Evolutionary conservation across 495 filamentous ascomycete genomes (phyloP).

Genomic region (Bacidia rubella): DNA sequence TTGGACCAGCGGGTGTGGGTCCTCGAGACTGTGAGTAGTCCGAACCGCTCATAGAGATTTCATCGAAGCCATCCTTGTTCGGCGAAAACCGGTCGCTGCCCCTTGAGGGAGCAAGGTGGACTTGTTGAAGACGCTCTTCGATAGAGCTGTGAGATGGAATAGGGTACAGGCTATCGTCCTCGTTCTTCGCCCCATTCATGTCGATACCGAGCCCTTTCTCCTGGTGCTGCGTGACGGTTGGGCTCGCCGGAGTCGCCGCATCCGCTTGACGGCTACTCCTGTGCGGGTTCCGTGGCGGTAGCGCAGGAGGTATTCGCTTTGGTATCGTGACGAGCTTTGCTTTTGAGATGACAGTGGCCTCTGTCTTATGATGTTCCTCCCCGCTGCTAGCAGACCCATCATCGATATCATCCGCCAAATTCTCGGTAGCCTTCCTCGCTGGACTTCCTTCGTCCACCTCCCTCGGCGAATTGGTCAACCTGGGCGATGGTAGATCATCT

Average conservation of each 20-base stretch:
- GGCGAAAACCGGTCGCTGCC: conserved; percentile 8
- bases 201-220: conserved; percentile 15
- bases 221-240: conserved; percentile 10
- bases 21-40: conserved; percentile 12
- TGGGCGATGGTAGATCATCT: conserved; percentile 38
- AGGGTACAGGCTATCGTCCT: conserved; percentile 3
- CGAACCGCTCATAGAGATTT: conserved; percentile 17
- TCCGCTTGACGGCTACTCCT: conserved; percentile 13
- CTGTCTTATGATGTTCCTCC: conserved; percentile 28
- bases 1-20: neutral
- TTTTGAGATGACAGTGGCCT: conserved; percentile 39
- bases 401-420: conserved; percentile 25
- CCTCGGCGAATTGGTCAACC: conserved; percentile 22
- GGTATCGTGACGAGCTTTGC: conserved; percentile 60
- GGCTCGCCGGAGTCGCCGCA: conserved; percentile 12
- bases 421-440: conserved; percentile 26
- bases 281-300: conserved; percentile 49
- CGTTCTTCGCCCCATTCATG: conserved; percentile 17
- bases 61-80: conserved; percentile 14
- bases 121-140: conserved; percentile 8
- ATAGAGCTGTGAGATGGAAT: conserved; percentile 1
- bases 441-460: conserved; percentile 21
- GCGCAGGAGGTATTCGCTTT: conserved; percentile 50
- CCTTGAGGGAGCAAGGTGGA: conserved; percentile 8
- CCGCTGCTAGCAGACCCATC: conserved; percentile 10